Evolutionary conservation across 2,329 filamentous ascomycete species (phyloP).

Genomic region (Pseudogymnoascus sp.): DNA sequence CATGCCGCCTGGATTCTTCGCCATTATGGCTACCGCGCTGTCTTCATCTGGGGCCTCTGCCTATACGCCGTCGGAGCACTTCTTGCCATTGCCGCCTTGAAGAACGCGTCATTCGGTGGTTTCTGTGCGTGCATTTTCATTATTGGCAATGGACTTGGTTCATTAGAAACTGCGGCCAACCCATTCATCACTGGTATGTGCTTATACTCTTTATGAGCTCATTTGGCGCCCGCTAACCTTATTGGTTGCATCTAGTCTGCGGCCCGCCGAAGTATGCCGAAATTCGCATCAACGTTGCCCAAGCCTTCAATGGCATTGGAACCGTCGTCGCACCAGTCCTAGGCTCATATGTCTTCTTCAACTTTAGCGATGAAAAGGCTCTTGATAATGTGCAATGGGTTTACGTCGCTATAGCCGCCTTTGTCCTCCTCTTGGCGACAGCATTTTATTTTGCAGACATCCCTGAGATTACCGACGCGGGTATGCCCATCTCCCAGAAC

Average conservation of each 20-base stretch:
- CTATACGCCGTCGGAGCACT: conserved; percentile 55
- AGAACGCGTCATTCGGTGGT: conserved; percentile 39
- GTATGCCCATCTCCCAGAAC: conserved; percentile 44
- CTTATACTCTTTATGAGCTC: not conserved
- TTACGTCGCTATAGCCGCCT: conserved; percentile 53
- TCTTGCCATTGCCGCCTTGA: conserved; percentile 47
- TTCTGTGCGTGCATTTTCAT: conserved; percentile 43
- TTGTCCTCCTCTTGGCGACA: conserved; percentile 47
- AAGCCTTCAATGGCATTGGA: conserved; percentile 69
- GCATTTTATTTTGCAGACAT: conserved; percentile 49
- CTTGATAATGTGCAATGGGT: conserved; percentile 56
- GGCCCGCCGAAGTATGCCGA: conserved; percentile 61
- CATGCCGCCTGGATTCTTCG: conserved; percentile 58
- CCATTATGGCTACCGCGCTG: conserved; percentile 52
- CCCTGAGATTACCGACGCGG: conserved; percentile 49
- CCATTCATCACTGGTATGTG: conserved; percentile 36
- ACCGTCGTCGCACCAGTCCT: conserved; percentile 65
- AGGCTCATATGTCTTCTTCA: conserved; percentile 67
- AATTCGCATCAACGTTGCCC: conserved; percentile 66
- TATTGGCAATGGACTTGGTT: conserved; percentile 62
- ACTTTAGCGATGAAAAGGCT: conserved; percentile 42
- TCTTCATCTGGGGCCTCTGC: conserved; percentile 57
- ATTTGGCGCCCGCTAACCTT: not conserved
- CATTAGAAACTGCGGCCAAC: conserved; percentile 69
- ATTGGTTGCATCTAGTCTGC: not conserved